A percentile compares a stretch with the other conserved stretches of the same genome.
These are phyloP conservation scores for Phialocephala sp. DNA, from an alignment of 2,329 filamentous ascomycete genomes.

Conservation along the genomic window DNA sequence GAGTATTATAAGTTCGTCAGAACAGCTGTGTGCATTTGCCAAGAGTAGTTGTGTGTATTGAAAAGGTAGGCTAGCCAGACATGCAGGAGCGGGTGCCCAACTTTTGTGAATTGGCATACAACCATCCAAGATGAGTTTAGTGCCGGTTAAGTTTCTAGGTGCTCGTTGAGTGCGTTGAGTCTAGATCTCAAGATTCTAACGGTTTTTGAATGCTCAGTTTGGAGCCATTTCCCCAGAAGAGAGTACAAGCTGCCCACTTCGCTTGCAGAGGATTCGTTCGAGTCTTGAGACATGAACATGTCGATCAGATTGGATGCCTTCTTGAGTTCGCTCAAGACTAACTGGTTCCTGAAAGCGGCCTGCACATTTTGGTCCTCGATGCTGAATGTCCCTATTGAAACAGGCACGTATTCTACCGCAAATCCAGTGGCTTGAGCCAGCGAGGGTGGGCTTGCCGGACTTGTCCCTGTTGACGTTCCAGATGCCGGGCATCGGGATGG, in stretches of 20 bases:
- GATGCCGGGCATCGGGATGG: constrained; percentile 20
- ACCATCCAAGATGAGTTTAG: no score
- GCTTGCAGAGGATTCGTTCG: constrained; percentile 14
- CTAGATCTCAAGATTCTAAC: constrained; percentile 22
- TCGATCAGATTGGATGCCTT: constrained; percentile 31
- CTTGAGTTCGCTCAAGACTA: constrained; percentile 37
- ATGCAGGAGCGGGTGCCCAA: no score
- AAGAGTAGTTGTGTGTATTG: no score
- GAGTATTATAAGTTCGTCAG: no score
- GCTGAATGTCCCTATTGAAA: constrained; percentile 35
- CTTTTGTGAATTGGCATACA: neutral
- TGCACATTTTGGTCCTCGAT: constrained; percentile 37
- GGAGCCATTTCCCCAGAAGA: constrained; percentile 28
- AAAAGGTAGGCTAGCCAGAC: no score
- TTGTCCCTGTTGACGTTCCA: neutral
- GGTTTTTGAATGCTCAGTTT: constrained; percentile 28
- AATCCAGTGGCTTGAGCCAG: constrained; percentile 36
- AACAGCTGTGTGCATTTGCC: no score
- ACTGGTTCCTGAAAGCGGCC: constrained; percentile 33
- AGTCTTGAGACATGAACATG: constrained; percentile 24
- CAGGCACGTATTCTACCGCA: constrained; percentile 31
- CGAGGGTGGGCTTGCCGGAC: constrained; percentile 7
- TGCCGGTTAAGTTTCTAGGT: neutral
- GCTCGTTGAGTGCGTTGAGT: constrained; percentile 13
- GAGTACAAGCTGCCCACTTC: constrained; percentile 23